Evolutionary conservation across 441 rosid species (phyloP).

Genomic region (Mallotus repandus): DNA sequence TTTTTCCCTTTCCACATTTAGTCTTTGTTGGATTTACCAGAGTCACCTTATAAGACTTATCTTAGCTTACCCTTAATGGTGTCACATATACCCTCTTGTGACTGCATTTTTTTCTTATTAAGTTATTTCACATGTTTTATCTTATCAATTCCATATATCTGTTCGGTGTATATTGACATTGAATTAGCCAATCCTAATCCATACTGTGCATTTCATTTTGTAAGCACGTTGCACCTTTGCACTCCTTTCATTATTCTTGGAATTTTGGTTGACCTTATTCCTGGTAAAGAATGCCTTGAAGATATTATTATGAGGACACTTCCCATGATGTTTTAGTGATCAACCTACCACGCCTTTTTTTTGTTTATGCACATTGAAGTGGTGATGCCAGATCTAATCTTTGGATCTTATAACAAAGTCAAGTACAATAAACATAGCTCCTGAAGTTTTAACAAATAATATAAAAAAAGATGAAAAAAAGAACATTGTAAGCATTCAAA

Average conservation of each 20-base stretch:
- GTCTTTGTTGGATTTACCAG: background rate
- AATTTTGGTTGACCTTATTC: too few species aligned
- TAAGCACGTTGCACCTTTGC: too few species aligned
- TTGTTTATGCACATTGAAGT: background rate
- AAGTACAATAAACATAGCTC: background rate
- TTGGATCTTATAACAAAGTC: background rate
- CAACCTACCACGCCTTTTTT: too few species aligned
- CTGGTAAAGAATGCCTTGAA: too few species aligned
- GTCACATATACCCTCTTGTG: background rate
- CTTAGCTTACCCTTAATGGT: background rate
- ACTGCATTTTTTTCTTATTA: background rate
- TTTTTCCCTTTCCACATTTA: background rate
- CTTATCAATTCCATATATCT: background rate
- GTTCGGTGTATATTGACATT: background rate
- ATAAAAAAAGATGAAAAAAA: too few species aligned
- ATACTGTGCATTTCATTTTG: background rate
- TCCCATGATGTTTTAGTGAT: too few species aligned
- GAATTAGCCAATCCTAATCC: background rate
- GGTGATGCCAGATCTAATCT: background rate
- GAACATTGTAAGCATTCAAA: too few species aligned
- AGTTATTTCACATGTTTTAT: background rate
- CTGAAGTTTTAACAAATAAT: background rate
- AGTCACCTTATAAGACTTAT: background rate
- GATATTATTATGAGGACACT: too few species aligned
- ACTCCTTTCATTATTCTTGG: too few species aligned